These are phyloP conservation scores for Candida xiaguanensis DNA, from an alignment of 805 yeast species.

Conservation along the genomic window DNA sequence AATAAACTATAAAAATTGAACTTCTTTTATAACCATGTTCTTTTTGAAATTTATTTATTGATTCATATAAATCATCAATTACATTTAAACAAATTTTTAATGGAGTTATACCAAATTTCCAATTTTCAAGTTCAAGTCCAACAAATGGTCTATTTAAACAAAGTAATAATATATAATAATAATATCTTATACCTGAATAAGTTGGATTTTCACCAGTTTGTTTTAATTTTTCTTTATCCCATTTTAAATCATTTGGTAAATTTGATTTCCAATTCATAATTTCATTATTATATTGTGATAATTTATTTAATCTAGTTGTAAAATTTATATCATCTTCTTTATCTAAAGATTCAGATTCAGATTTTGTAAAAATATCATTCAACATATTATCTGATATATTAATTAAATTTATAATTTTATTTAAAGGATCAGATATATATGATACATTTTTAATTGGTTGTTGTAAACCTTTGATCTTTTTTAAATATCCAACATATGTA, in stretches of 20 bases:
- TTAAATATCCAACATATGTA: conserved; percentile 29
- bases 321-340: conserved; percentile 39
- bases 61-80: conserved; percentile 39
- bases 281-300: conserved; percentile 45
- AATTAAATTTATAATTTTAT: conserved; percentile 39
- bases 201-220: conserved; percentile 51
- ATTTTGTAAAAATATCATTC: conserved; percentile 41
- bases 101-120: conserved; percentile 20
- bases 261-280: conserved; percentile 50
- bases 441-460: conserved; percentile 14
- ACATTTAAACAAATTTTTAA: conserved; percentile 33
- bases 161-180: conserved; percentile 55
- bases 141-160: conserved; percentile 61
- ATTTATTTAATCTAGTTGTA: conserved; percentile 34
- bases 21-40: conserved; percentile 40
- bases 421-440: conserved; percentile 42
- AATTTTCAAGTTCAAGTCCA: conserved; percentile 25
- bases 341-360: conserved; percentile 26
- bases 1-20: conserved; percentile 46
- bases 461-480: conserved; percentile 10
- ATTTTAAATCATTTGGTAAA: conserved; percentile 46
- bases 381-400: conserved; percentile 44
- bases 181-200: conserved; percentile 48
- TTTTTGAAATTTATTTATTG: conserved; percentile 32
- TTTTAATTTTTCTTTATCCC: conserved; percentile 42